These are phyloP conservation scores for Kalmanozyma brasiliensis DNA, from an alignment of 1,284 basidiomycete species.

Conservation along the genomic window DNA sequence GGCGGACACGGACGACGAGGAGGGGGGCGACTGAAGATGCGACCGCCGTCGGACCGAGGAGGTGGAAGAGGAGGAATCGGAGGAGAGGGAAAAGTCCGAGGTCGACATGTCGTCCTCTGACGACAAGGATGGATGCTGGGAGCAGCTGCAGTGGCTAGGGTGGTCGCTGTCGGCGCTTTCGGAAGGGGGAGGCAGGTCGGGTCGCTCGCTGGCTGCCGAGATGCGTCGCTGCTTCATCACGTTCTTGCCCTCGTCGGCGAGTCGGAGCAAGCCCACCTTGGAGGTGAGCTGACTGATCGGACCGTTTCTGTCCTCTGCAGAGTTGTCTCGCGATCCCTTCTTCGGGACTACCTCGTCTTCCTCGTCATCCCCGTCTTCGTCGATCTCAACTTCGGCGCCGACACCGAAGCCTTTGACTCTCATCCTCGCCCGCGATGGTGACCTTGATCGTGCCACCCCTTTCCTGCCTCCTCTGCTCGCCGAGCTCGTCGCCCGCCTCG, in stretches of 20 bases:
- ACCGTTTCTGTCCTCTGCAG: background rate
- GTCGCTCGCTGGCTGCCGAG: constrained; percentile 39
- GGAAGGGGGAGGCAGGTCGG: constrained; percentile 36
- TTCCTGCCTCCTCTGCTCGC: constrained; percentile 9
- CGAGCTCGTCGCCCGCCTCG: constrained; percentile 23
- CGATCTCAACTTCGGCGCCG: constrained; percentile 53
- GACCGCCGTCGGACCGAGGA: background rate
- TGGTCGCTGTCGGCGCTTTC: constrained; percentile 11
- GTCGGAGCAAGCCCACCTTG: constrained; percentile 6
- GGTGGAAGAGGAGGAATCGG: constrained; percentile 7
- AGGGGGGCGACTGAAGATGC: background rate
- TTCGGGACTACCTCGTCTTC: constrained; percentile 72
- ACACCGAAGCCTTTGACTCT: constrained; percentile 48
- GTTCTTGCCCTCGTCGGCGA: constrained; percentile 14
- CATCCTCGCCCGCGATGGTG: constrained; percentile 38
- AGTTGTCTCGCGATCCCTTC: constrained; percentile 67
- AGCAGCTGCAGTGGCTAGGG: constrained; percentile 8
- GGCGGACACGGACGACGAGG: constrained; percentile 1
- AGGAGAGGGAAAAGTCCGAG: constrained; percentile 26
- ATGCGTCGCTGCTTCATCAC: constrained; percentile 27
- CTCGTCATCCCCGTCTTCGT: constrained; percentile 42
- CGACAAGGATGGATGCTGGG: constrained; percentile 8
- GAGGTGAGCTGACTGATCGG: background rate
- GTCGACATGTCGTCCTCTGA: constrained; percentile 11
- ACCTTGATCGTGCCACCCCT: constrained; percentile 17